These are phyloP conservation scores for Eragrostis tef DNA, from an alignment of 202 grass and related monocot species.

Conservation along the genomic window DNA sequence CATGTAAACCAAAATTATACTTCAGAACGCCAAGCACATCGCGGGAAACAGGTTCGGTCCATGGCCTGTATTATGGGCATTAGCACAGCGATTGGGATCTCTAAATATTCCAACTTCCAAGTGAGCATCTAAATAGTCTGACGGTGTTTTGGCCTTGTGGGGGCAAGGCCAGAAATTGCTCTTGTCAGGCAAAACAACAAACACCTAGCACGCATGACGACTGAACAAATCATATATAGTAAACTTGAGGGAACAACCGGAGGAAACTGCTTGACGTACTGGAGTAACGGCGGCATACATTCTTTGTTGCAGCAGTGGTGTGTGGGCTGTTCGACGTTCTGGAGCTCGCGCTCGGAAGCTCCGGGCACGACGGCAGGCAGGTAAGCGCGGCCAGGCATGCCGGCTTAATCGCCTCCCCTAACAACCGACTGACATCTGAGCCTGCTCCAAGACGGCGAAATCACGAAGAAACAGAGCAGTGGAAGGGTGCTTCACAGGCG, in stretches of 20 bases:
- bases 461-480: not conserved
- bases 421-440: not conserved
- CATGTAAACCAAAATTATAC: too few species aligned
- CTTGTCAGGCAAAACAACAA: slow-evolving; percentile 28
- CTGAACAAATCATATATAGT: too few species aligned
- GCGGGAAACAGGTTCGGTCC: not conserved
- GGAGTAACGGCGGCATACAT: too few species aligned
- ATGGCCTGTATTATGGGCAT: not conserved
- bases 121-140: not conserved
- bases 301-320: too few species aligned
- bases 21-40: not conserved
- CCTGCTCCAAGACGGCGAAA: not conserved
- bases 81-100: not conserved
- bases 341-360: not conserved
- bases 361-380: not conserved
- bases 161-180: not conserved
- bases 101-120: not conserved
- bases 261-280: too few species aligned
- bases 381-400: not conserved
- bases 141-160: not conserved
- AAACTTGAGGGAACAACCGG: too few species aligned
- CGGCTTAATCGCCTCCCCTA: not conserved
- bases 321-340: not conserved
- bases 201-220: not conserved
- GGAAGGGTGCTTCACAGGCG: not conserved